Evolutionary conservation across 805 yeast species (phyloP).

Genomic region (Citeromyces nyonsensis): DNA sequence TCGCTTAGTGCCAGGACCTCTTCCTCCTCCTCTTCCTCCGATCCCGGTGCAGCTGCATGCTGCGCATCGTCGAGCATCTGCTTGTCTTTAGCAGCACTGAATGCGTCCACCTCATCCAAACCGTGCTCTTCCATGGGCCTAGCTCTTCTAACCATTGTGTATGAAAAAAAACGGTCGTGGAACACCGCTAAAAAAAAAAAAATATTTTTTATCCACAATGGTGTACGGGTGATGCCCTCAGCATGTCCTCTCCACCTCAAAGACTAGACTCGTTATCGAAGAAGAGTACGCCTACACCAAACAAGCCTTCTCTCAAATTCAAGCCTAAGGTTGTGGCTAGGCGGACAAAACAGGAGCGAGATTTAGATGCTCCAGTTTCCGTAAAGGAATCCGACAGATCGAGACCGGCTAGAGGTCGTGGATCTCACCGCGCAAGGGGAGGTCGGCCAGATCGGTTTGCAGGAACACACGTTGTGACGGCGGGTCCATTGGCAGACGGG

Average conservation of each 20-base stretch:
- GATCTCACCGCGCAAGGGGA: slow-evolving; percentile 18
- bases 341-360: slow-evolving; percentile 73
- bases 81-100: slow-evolving; percentile 43
- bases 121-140: slow-evolving; percentile 18
- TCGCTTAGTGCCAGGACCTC: slow-evolving; percentile 31
- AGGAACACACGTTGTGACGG: slow-evolving; percentile 26
- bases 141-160: background rate
- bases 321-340: slow-evolving; percentile 82
- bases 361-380: slow-evolving; percentile 44
- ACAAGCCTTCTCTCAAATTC: slow-evolving; percentile 50
- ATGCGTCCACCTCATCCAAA: slow-evolving; percentile 53
- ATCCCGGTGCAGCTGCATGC: slow-evolving; percentile 15
- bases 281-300: slow-evolving; percentile 9
- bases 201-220: background rate
- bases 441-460: slow-evolving; percentile 5
- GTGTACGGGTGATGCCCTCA: background rate
- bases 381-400: slow-evolving; percentile 8
- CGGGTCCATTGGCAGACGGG: slow-evolving; percentile 66
- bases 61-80: slow-evolving; percentile 43
- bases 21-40: slow-evolving; percentile 32
- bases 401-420: slow-evolving; percentile 17
- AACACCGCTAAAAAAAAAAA: background rate
- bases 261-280: slow-evolving; percentile 21
- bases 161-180: background rate
- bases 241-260: slow-evolving; percentile 2